Conservation (phyloP, 805 yeast species). For the Ogataea nitratoaversa region DNA sequence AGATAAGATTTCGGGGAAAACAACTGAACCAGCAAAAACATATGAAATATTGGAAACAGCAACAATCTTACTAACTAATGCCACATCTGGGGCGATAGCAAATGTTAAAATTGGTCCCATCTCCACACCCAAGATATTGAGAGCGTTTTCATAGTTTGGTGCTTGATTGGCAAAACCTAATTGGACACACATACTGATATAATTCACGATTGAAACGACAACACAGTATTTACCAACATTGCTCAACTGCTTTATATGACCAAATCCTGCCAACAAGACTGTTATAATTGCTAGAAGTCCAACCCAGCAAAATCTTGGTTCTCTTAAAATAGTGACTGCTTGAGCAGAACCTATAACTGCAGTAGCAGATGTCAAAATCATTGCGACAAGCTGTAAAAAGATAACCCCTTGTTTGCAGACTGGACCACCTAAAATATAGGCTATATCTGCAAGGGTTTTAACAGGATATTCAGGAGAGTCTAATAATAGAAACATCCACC, state of each 20-base stretch:
- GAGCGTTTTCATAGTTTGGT: constrained; percentile 20
- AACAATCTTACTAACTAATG: constrained; percentile 28
- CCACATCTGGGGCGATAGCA: constrained; percentile 11
- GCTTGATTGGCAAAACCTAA: no score
- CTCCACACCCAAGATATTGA: constrained; percentile 15
- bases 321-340: constrained; percentile 35
- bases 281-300: constrained; percentile 38
- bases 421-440: constrained; percentile 35
- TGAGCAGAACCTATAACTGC: constrained; percentile 37
- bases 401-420: constrained; percentile 29
- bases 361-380: constrained; percentile 40
- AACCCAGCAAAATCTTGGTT: constrained; percentile 34
- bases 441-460: constrained; percentile 38
- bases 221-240: constrained; percentile 28
- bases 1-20: constrained; percentile 44
- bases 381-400: constrained; percentile 35
- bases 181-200: constrained; percentile 13
- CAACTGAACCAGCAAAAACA: constrained; percentile 49
- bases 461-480: constrained; percentile 42
- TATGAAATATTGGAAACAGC: constrained; percentile 43
- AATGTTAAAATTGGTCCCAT: constrained; percentile 6
- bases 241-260: constrained; percentile 37
- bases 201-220: constrained; percentile 15
- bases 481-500: constrained; percentile 33
- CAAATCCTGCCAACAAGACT: constrained; percentile 37